These are phyloP conservation scores for Pseudophaeomoniella oleicola DNA, from an alignment of 2,329 filamentous ascomycete genomes.

Conservation along the genomic window DNA sequence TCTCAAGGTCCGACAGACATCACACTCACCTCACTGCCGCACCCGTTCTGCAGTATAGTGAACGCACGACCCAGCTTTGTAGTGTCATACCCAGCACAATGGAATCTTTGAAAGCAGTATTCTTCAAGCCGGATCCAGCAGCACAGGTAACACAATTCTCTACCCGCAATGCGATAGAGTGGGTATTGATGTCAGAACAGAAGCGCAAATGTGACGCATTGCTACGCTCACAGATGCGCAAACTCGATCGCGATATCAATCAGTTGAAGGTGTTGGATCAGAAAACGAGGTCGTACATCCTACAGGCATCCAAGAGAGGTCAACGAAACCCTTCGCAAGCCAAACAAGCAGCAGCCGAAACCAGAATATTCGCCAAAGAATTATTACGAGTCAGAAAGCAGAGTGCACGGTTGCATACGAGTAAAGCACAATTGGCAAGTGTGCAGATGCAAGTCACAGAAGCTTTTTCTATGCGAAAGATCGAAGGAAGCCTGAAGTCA, in stretches of 20 bases:
- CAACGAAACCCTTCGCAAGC: constrained; percentile 66
- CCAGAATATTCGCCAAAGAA: constrained; percentile 77
- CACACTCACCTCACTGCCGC: no score
- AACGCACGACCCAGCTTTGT: no score
- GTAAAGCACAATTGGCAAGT: constrained; percentile 79
- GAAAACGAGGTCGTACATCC: constrained; percentile 74
- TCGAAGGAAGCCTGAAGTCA: constrained; percentile 77
- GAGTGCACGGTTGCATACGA: constrained; percentile 59
- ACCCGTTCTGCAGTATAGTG: no score
- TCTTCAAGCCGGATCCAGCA: constrained; percentile 85
- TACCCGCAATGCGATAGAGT: constrained; percentile 2
- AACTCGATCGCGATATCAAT: constrained; percentile 83
- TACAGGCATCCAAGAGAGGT: constrained; percentile 66
- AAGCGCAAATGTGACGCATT: constrained; percentile 89
- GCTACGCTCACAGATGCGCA: constrained; percentile 78
- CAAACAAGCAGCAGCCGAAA: constrained; percentile 66
- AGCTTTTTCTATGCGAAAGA: constrained; percentile 88
- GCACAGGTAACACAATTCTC: constrained; percentile 53
- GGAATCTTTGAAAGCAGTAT: constrained; percentile 75
- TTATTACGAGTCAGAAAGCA: constrained; percentile 71
- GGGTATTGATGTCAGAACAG: constrained; percentile 30
- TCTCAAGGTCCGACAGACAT: no score
- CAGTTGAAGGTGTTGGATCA: constrained; percentile 63
- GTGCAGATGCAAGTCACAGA: constrained; percentile 98
- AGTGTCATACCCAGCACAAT: no score